Percentiles rank a stretch among this genome's conserved stretches.
Evolutionary conservation across 2,329 filamentous ascomycete species (phyloP).

Genomic region (Alternaria brassicae): DNA sequence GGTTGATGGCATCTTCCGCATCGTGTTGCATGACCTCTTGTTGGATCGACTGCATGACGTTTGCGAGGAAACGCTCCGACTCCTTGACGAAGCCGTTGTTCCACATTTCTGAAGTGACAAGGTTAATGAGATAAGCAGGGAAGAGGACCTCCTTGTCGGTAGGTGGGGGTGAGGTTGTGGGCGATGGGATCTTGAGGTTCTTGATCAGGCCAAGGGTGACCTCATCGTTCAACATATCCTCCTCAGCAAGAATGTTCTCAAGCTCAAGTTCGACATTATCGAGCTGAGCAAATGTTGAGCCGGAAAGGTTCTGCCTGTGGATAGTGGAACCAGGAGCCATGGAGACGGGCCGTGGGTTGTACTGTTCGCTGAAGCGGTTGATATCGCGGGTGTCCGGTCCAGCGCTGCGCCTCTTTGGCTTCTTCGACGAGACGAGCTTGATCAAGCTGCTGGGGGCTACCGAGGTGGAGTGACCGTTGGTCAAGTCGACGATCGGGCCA

Average conservation of each 20-base stretch:
- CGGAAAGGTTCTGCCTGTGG: conserved; percentile 74
- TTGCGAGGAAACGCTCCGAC: conserved; percentile 96
- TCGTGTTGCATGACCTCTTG: conserved; percentile 99
- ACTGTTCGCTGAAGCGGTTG: conserved; percentile 89
- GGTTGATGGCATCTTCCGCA: conserved; percentile 95
- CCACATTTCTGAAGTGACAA: conserved; percentile 99
- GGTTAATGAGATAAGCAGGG: conserved; percentile 97
- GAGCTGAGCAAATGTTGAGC: conserved; percentile 78
- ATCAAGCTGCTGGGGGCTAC: conserved; percentile 74
- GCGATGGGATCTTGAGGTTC: conserved; percentile 94
- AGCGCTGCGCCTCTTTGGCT: conserved; percentile 91
- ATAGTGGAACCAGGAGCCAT: conserved; percentile 78
- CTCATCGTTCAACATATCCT: conserved; percentile 95
- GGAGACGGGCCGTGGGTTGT: conserved; percentile 93
- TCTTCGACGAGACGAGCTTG: conserved; percentile 96
- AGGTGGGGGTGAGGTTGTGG: conserved; percentile 83
- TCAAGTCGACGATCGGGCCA: conserved; percentile 70
- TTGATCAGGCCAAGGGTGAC: conserved; percentile 95
- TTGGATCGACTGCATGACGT: conserved; percentile 99
- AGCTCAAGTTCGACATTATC: conserved; percentile 96
- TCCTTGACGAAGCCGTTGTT: conserved; percentile 99
- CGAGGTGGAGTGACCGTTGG: conserved; percentile 66
- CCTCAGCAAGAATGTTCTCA: conserved; percentile 90
- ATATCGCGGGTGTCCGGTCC: conserved; percentile 83
- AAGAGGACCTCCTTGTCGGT: conserved; percentile 99